These are phyloP conservation scores for Hygrophorus pudorinus DNA, from an alignment of 768 basidiomycete species.

Conservation along the genomic window DNA sequence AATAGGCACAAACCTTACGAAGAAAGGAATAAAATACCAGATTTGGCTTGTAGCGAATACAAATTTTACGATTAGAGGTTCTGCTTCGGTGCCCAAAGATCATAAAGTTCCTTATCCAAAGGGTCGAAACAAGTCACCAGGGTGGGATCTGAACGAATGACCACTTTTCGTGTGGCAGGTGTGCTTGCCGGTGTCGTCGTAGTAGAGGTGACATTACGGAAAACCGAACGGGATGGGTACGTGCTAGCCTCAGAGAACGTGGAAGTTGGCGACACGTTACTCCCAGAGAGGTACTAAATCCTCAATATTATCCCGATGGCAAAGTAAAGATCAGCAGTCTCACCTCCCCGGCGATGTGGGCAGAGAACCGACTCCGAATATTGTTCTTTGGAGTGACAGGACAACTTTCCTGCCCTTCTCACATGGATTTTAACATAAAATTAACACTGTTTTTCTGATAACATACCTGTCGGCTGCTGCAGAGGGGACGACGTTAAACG, in stretches of 20 bases:
- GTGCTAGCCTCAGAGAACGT: conserved; percentile 23
- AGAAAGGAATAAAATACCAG: no score
- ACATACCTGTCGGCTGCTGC: not conserved
- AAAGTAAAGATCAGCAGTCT: not conserved
- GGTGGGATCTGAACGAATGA: conserved; percentile 55
- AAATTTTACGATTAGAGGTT: no score
- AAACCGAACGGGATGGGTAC: conserved; percentile 20
- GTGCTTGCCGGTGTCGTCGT: conserved; percentile 13
- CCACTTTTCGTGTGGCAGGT: conserved; percentile 23
- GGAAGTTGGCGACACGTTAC: conserved; percentile 21
- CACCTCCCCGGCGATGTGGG: conserved; percentile 9
- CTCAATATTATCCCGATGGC: not conserved
- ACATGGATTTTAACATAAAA: not conserved
- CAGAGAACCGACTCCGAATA: conserved; percentile 1
- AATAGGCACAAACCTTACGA: no score
- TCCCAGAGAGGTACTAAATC: not conserved
- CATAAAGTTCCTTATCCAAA: conserved; percentile 66
- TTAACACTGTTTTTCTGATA: not conserved
- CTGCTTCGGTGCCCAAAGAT: conserved; percentile 64
- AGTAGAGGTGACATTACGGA: conserved; percentile 19
- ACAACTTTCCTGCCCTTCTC: no score
- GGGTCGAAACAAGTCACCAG: conserved; percentile 68
- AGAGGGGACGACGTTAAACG: no score
- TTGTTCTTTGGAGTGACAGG: not conserved
- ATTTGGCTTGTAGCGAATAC: no score